These are phyloP conservation scores for Aureobasidium namibiae DNA, from an alignment of 2,329 filamentous ascomycete genomes.

Conservation along the genomic window DNA sequence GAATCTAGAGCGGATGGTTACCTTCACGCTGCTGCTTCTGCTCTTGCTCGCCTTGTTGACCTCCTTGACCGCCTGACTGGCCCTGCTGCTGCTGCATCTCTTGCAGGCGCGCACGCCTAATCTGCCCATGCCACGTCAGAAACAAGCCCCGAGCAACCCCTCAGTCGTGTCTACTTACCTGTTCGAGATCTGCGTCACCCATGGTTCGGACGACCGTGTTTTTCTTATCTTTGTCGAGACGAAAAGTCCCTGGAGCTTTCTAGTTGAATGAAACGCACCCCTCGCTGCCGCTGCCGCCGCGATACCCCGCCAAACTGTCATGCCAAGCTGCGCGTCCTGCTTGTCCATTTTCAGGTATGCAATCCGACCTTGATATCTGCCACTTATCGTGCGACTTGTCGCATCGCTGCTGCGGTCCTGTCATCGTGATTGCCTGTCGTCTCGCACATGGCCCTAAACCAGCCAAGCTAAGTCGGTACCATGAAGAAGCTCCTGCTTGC, in stretches of 20 bases:
- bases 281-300: background rate
- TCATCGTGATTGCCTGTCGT: background rate
- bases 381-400: background rate
- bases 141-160: background rate
- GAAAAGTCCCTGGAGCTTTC: slow-evolving; percentile 8
- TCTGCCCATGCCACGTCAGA: slow-evolving; percentile 43
- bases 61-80: slow-evolving; percentile 39
- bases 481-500: background rate
- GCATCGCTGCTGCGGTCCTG: background rate
- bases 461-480: slow-evolving; percentile 1
- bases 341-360: background rate
- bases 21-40: slow-evolving; percentile 51
- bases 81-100: slow-evolving; percentile 72
- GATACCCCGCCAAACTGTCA: background rate
- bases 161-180: slow-evolving; percentile 32
- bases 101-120: slow-evolving; percentile 83
- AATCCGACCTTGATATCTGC: background rate
- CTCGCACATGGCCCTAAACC: background rate
- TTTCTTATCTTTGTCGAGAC: slow-evolving; percentile 1
- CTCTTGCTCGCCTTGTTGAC: slow-evolving; percentile 42
- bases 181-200: slow-evolving; percentile 60
- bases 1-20: background rate
- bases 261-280: background rate
- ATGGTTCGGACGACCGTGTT: slow-evolving; percentile 30
- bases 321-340: background rate